Base-by-base conservation (phyloP, 2,329 filamentous ascomycete genomes). In the Monilinia fructicola region DNA sequence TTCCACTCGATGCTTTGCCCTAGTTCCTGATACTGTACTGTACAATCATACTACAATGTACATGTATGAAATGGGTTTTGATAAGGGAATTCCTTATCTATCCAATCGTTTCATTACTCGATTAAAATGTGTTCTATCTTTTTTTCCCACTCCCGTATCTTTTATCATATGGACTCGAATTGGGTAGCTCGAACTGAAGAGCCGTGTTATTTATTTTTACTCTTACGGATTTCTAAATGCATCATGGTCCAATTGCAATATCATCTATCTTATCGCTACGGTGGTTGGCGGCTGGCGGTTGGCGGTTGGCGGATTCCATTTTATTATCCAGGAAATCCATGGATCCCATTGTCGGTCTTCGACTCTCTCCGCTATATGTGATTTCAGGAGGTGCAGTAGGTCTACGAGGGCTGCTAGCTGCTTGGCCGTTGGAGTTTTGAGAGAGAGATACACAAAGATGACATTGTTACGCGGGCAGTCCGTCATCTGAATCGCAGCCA, bases 21-120 rank as follows among this genome's bases (percentile, higher is more conserved):
- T 26, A 31, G 38, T n/a, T 18, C 42, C 16, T 16, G 3, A 4
- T 18, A 35, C 42, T 5, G 14, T 21, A 26, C n/a, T 4, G 7
- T 35, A 31, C n/a, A n/a, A n/a, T n/a, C n/a, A n/a, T n/a, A n/a
- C n/a, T n/a, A n/a, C n/a, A n/a, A n/a, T n/a, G n/a, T n/a, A n/a
- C n/a, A n/a, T 14, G 38, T 28, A 21, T 21, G 21, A 26, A 6
- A 21, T 44, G 3, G 31, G 58, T 4, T 0, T 23, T 60, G 58
- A 61, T 61, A 61, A 61, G 28, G 42, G 12, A 42, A 42, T 40
- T 11, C 12, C 44, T 61, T 61, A 61, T 61, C 58, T 38, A 61
- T 50, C 58, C 58, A 60, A 60, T 60, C 23, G 56, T 48, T n/a
- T n/a, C n/a, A 16, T 61, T 61, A 48, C 56, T 50, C 44, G 44